Conservation (phyloP, 2,329 filamentous ascomycete species). For the Pseudogymnoascus verrucosus region DNA sequence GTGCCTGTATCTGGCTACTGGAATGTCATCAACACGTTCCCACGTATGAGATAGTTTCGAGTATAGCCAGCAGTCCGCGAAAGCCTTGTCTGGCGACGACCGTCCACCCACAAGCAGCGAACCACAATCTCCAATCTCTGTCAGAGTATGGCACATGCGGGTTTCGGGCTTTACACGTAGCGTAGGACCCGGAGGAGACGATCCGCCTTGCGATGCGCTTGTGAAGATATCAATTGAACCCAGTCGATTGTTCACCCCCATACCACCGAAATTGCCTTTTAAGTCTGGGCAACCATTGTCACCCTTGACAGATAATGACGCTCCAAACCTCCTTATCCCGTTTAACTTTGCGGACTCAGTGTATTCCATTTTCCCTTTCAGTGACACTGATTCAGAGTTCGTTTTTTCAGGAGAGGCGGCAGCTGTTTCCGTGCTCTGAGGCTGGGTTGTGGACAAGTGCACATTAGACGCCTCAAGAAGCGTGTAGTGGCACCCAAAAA, state of each 20-base stretch:
- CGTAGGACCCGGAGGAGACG: conserved; percentile 13
- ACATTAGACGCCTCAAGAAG: conserved; percentile 57
- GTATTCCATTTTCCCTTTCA: conserved; percentile 24
- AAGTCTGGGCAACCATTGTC: conserved; percentile 28
- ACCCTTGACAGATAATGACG: conserved; percentile 37
- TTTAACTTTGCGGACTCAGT: conserved; percentile 32
- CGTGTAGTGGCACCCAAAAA: conserved; percentile 81
- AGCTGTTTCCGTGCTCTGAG: not conserved
- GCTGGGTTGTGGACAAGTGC: conserved; percentile 19
- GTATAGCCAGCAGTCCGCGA: conserved; percentile 70
- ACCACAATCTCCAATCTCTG: conserved; percentile 49
- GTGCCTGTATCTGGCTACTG: conserved; percentile 68
- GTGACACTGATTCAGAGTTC: not conserved
- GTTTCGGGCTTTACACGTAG: conserved; percentile 30
- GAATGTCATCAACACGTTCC: conserved; percentile 58
- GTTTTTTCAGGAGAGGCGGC: not conserved
- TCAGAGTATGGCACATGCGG: conserved; percentile 71
- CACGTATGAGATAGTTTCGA: conserved; percentile 47
- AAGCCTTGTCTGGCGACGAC: conserved; percentile 60
- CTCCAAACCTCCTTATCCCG: conserved; percentile 53
- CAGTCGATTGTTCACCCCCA: conserved; percentile 33
- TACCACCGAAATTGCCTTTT: conserved; percentile 26
- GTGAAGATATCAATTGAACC: conserved; percentile 41
- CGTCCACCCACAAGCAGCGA: conserved; percentile 69
- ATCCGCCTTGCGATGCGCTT: not conserved